Conservation (phyloP, 176 grass and related monocot genomes). For the Oryza meyeriana region DNA sequence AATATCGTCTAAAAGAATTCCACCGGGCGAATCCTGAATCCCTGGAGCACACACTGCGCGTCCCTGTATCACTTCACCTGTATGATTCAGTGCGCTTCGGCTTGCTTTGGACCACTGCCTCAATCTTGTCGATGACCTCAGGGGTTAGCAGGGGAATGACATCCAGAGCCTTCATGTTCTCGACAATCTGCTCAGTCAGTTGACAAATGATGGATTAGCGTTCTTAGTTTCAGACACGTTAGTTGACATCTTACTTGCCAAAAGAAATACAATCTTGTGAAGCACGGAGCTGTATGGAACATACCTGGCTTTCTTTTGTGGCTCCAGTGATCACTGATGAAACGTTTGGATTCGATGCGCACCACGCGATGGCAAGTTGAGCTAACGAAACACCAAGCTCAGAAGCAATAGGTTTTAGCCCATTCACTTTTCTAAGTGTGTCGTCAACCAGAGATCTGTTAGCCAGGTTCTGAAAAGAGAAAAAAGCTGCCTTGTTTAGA, state of each 20-base stretch:
- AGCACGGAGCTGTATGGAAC: background rate
- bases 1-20: conserved; percentile 11
- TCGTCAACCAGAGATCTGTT: conserved; percentile 85
- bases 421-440: conserved; percentile 79
- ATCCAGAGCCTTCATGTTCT: conserved; percentile 98
- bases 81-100: conserved; percentile 90
- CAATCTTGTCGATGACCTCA: conserved; percentile 79
- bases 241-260: background rate
- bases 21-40: conserved; percentile 1
- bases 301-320: conserved; percentile 99
- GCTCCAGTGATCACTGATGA: conserved; percentile 97
- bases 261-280: background rate
- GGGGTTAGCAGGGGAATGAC: conserved; percentile 75
- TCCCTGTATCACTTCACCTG: conserved; percentile 42
- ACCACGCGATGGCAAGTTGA: conserved; percentile 95
- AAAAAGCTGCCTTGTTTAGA: background rate
- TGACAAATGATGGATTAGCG: background rate
- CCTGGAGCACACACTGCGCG: background rate
- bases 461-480: conserved; percentile 71
- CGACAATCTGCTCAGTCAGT: conserved; percentile 55
- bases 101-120: conserved; percentile 80
- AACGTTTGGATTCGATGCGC: conserved; percentile 88
- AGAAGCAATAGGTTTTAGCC: conserved; percentile 78
- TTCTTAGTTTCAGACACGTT: background rate
- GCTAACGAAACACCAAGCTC: conserved; percentile 78